Evolutionary conservation across 1,284 basidiomycete species (phyloP), one percentile per base, ranked within the genome.

Genomic region (Pascua guehoae): DNA sequence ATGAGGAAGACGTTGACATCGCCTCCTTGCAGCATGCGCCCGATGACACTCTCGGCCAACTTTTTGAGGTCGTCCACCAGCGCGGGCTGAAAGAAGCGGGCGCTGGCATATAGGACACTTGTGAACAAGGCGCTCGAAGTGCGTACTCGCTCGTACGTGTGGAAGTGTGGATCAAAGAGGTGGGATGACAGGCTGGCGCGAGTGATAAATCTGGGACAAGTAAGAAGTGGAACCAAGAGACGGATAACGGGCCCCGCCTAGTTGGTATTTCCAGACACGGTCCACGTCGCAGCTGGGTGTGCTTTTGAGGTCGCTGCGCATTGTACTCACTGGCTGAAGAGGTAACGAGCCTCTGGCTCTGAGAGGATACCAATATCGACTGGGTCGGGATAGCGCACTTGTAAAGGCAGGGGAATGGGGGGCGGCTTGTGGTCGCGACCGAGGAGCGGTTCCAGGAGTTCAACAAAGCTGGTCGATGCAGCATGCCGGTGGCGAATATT

Each of bases 91-190:
- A 57, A 56, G 41, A 64, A 66, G 10, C 62, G 61, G 12, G 61
- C 24, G 11, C 66, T 49, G 0, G 63, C 66, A 8, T 55, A 60
- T 10, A 71, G 53, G 39, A 69, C 61, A 1, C 65, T 64, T 3
- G 65, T 61, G 51, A 68, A 62, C 7, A 71, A 58, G 0, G 43
- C 15, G 4, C 44, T 41, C 1, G 53, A 54, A 4, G 12, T 2
- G 8, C 47, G 44, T 2, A 62, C 41, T 8, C 57, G 54, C n/a
- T 56, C 57, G 16, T 54, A 56, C 2, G 60, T 62, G 46, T 62
- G 60, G 17, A 54, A 58, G 17, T 44, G 37, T 8, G 45, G 42
- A 18, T 62, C 60, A 24, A 62, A 62, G 5, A 62, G 40, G 2
- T 39, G 38, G 4, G 41, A 36, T 7, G 47, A 12, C 11, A 39